Conservation (phyloP, 2,329 filamentous ascomycete species). For the Diaporthe vexans region DNA sequence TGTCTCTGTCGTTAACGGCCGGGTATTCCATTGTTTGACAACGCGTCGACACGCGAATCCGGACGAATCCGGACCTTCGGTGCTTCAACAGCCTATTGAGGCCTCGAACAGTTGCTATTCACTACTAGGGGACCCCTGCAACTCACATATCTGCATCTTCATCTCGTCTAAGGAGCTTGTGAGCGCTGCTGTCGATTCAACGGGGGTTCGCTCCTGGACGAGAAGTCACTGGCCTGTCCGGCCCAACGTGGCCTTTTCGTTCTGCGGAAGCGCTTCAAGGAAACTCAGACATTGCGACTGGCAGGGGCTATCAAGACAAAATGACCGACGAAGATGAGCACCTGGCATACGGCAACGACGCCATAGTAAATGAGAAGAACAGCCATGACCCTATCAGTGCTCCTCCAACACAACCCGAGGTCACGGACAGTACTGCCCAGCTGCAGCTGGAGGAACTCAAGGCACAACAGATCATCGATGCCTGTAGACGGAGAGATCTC, state of each 20-base stretch:
- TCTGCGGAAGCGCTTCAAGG: neutral
- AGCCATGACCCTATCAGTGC: constrained; percentile 32
- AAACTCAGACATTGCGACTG: neutral
- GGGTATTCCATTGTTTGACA: neutral
- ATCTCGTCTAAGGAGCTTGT: neutral
- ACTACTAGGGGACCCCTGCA: neutral
- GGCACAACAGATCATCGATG: constrained; percentile 66
- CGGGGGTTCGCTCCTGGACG: neutral
- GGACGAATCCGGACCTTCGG: no score
- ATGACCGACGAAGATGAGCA: constrained; percentile 33
- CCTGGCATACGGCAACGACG: neutral
- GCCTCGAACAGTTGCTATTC: neutral
- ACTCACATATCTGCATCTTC: neutral
- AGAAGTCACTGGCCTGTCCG: neutral
- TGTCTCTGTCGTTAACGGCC: neutral
- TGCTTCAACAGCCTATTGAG: neutral
- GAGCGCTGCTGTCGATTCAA: neutral
- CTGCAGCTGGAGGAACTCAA: constrained; percentile 48
- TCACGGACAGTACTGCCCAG: neutral
- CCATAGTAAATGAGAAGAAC: neutral
- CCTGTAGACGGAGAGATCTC: constrained; percentile 72
- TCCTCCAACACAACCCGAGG: neutral
- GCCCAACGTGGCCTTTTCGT: neutral
- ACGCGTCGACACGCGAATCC: neutral
- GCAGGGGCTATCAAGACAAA: neutral